phyloP scores from a whole-genome alignment of 2,329 filamentous ascomycete species.

The Macroventuria anomochaeta region DNA sequence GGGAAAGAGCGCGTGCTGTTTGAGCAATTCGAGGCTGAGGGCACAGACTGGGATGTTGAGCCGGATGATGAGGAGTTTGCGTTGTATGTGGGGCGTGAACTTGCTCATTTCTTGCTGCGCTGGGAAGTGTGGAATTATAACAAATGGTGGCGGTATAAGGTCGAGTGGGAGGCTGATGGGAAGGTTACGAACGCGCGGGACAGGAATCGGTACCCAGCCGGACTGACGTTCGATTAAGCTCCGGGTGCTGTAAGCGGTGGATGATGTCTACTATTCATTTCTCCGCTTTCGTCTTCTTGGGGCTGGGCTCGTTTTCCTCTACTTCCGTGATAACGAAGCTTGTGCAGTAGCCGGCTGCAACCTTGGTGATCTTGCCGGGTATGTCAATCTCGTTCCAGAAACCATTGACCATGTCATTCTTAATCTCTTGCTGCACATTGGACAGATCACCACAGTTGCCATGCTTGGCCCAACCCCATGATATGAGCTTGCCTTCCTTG shows the following conservation, averaged over 20 bases:
- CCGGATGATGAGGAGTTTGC: conserved; percentile 17
- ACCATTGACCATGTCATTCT: conserved; percentile 39
- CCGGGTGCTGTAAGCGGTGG: neutral
- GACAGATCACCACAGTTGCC: conserved; percentile 78
- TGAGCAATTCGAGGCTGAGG: conserved; percentile 12
- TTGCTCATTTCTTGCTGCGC: conserved; percentile 12
- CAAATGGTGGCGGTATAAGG: conserved; percentile 11
- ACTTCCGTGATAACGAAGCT: conserved; percentile 34
- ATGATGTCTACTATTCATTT: neutral
- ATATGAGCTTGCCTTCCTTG: conserved; percentile 68
- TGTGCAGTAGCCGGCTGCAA: conserved; percentile 39
- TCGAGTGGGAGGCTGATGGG: conserved; percentile 22
- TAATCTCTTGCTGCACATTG: conserved; percentile 17
- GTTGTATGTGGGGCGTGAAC: conserved; percentile 14
- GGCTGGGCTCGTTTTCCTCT: neutral
- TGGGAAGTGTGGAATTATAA: conserved; percentile 21
- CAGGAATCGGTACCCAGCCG: conserved; percentile 5
- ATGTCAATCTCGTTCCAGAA: conserved; percentile 40
- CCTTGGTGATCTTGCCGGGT: conserved; percentile 27
- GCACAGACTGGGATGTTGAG: conserved; percentile 1
- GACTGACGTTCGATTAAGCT: conserved; percentile 7
- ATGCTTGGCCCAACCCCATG: conserved; percentile 98
- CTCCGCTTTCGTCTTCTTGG: neutral
- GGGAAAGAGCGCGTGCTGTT: conserved; percentile 16
- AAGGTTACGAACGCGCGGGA: conserved; percentile 18